These are phyloP conservation scores for Leishmania braziliensis DNA, from an alignment of 208 protist genomes.

Conservation along the genomic window DNA sequence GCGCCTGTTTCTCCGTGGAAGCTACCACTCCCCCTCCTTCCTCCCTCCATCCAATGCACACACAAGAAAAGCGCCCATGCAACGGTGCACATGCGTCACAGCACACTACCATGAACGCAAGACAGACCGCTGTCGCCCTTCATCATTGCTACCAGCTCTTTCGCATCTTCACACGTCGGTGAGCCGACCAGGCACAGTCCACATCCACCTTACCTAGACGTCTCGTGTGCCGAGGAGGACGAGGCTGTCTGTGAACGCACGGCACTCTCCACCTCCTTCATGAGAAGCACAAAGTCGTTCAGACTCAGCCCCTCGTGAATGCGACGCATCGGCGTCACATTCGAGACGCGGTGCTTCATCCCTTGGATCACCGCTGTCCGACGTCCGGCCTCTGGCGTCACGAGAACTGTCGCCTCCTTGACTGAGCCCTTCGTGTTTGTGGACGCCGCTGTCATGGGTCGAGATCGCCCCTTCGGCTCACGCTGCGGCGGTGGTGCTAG, in stretches of 20 bases:
- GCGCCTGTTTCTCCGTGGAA: not conserved
- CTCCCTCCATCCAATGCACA: not conserved
- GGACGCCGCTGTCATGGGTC: constrained; percentile 3
- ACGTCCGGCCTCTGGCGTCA: constrained; percentile 44
- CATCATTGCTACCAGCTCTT: not conserved
- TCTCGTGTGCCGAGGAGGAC: not conserved
- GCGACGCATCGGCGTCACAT: constrained; percentile 56
- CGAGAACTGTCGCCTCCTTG: constrained; percentile 36
- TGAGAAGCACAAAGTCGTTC: constrained; percentile 38
- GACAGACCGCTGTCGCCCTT: not conserved
- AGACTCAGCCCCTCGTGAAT: constrained; percentile 58
- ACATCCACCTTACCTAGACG: not conserved
- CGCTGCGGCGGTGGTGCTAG: not conserved
- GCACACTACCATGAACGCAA: not conserved
- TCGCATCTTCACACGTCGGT: not conserved
- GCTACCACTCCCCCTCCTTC: not conserved
- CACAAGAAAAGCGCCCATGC: not conserved
- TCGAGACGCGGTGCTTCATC: constrained; percentile 43
- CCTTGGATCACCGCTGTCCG: constrained; percentile 39
- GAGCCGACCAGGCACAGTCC: not conserved
- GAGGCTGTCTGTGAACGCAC: constrained; percentile 31
- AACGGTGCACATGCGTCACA: not conserved
- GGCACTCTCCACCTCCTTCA: constrained; percentile 45
- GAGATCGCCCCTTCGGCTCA: not conserved
- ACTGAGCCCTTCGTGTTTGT: constrained; percentile 10